Percentiles rank a stretch among this genome's conserved stretches.
phyloP scores from a whole-genome alignment of 2,329 filamentous ascomycete genomes.

The Seiridium cupressi region DNA sequence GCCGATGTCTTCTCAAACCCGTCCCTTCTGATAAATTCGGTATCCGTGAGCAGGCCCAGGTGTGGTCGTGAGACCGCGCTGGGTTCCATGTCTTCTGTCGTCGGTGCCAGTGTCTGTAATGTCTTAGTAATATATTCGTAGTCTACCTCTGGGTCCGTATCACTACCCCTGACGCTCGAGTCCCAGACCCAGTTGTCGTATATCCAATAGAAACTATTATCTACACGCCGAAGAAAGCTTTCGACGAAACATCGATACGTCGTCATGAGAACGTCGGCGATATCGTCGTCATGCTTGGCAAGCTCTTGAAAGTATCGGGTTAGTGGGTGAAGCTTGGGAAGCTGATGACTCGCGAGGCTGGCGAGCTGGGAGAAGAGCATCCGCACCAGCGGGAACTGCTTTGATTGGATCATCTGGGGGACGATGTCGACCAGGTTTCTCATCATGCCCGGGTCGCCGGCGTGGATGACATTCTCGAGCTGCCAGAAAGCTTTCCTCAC shows the following conservation, averaged over 20 bases:
- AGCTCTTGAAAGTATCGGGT: not conserved
- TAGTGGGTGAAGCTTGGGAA: conserved; percentile 1
- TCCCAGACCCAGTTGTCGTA: conserved; percentile 8
- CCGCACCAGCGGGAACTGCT: not conserved
- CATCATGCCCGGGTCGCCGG: conserved; percentile 2
- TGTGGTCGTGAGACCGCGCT: not conserved
- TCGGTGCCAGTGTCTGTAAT: not conserved
- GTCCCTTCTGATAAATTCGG: not conserved
- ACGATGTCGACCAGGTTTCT: conserved; percentile 6
- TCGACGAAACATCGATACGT: conserved; percentile 1
- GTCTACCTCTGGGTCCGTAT: not conserved
- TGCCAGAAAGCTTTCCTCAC: conserved; percentile 7
- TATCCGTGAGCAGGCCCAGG: not conserved
- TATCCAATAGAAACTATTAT: not conserved
- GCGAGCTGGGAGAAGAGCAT: not conserved
- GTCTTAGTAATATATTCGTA: not conserved
- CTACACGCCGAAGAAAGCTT: not conserved
- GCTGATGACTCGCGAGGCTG: not conserved
- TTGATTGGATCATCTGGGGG: not conserved
- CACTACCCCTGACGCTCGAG: not conserved
- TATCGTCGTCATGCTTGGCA: not conserved
- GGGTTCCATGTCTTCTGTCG: not conserved
- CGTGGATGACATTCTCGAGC: not conserved
- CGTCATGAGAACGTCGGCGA: not conserved
- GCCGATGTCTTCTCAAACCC: conserved; percentile 2